These are phyloP conservation scores for Fraxinus excelsior DNA, from an alignment of 257 asterid species.

Conservation along the genomic window DNA sequence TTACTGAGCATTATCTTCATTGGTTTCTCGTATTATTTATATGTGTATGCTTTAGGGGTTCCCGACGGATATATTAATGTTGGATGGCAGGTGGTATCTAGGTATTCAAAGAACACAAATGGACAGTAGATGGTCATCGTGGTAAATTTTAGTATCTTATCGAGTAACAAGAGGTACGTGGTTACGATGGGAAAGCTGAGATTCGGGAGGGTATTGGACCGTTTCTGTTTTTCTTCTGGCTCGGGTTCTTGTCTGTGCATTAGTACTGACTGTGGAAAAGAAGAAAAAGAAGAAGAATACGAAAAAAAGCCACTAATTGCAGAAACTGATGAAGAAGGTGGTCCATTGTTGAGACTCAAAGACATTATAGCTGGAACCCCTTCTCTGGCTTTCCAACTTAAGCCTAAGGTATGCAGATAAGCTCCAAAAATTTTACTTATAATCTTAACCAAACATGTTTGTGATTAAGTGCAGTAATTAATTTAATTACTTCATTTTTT, in stretches of 20 bases:
- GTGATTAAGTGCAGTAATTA: not conserved
- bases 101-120: not conserved
- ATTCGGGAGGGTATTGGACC: slow-evolving; percentile 40
- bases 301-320: slow-evolving; percentile 39
- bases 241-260: slow-evolving; percentile 41
- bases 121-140: not conserved
- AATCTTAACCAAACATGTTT: not conserved
- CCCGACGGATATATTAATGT: not conserved
- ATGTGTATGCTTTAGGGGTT: slow-evolving; percentile 14
- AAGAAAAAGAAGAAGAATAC: slow-evolving; percentile 13
- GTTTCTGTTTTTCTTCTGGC: slow-evolving; percentile 35
- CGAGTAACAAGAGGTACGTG: not conserved
- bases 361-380: slow-evolving; percentile 48
- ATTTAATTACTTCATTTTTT: not conserved
- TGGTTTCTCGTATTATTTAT: slow-evolving; percentile 15
- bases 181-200: slow-evolving; percentile 43
- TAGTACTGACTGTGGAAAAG: slow-evolving; percentile 11
- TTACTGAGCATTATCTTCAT: slow-evolving; percentile 13
- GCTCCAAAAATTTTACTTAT: not conserved
- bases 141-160: not conserved
- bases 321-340: slow-evolving; percentile 17
- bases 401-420: slow-evolving; percentile 42
- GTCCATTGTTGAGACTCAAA: slow-evolving; percentile 28
- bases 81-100: not conserved
- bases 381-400: slow-evolving; percentile 50